Percentiles rank a stretch among this genome's conserved stretches.
Conservation (phyloP, 768 basidiomycete species). For the Calocera viscosa region DNA sequence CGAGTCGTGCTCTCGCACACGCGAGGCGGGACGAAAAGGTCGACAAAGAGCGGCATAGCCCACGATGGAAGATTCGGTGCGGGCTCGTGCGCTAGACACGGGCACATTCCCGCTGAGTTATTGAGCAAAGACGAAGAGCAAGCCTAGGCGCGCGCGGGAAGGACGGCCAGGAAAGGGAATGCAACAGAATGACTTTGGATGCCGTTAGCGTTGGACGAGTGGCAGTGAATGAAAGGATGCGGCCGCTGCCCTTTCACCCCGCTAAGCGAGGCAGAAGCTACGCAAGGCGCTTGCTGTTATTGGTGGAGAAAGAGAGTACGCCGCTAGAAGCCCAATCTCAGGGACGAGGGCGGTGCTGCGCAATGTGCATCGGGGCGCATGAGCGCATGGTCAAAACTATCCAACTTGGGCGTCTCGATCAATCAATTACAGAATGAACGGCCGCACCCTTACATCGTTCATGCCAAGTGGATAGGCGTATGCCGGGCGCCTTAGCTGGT, state of each 20-base stretch:
- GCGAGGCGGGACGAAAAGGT: neutral
- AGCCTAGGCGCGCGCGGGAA: neutral
- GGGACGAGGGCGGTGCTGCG: neutral
- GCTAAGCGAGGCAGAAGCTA: neutral
- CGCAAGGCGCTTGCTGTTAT: neutral
- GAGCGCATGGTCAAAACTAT: neutral
- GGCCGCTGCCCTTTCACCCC: conserved; percentile 1
- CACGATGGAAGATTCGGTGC: neutral
- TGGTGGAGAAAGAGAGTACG: neutral
- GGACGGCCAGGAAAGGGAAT: conserved; percentile 3
- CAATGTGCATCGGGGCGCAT: neutral
- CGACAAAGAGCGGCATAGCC: neutral
- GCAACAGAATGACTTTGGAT: neutral
- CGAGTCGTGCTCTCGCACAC: neutral
- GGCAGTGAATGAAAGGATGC: neutral
- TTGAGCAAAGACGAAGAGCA: neutral
- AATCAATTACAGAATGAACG: neutral
- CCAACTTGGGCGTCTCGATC: neutral
- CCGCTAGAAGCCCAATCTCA: neutral
- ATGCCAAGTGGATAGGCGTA: neutral
- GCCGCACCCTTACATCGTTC: neutral
- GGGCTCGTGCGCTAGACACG: neutral
- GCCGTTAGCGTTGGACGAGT: neutral
- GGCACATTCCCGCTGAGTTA: neutral
- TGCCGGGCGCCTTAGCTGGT: neutral